Percentiles rank a stretch among this genome's conserved stretches.
Evolutionary conservation across 2,329 filamentous ascomycete genomes (phyloP).

Genomic region (Ascosphaera pollenicola): DNA sequence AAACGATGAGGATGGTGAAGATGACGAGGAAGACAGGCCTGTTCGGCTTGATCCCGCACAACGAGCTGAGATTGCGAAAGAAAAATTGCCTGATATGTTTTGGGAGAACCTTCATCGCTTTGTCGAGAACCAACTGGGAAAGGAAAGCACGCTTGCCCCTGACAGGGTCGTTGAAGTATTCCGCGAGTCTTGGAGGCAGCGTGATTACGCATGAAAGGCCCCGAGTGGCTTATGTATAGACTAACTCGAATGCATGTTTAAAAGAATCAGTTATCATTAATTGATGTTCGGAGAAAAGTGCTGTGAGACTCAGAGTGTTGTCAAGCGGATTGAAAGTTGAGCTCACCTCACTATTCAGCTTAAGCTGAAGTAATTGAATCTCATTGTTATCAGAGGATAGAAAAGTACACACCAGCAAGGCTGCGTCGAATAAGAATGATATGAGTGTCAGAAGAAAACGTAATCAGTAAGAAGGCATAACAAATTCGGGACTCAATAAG

Average conservation of each 20-base stretch:
- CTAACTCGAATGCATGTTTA: too few species aligned
- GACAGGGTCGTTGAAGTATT: neutral
- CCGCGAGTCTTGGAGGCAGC: neutral
- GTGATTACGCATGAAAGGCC: constrained; percentile 1
- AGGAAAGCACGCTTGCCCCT: neutral
- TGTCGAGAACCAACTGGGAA: constrained; percentile 18
- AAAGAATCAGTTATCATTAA: too few species aligned
- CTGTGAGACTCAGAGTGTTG: too few species aligned
- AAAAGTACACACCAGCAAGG: too few species aligned
- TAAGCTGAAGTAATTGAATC: constrained; percentile 2
- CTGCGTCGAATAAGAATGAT: too few species aligned
- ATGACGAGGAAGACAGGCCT: constrained; percentile 15
- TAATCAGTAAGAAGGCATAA: constrained; percentile 3
- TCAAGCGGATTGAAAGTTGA: too few species aligned
- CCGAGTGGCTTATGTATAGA: too few species aligned
- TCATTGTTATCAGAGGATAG: constrained; percentile 1
- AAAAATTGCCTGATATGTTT: constrained; percentile 43
- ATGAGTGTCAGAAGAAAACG: too few species aligned
- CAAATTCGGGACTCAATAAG: constrained; percentile 8
- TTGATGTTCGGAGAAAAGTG: too few species aligned
- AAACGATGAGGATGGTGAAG: constrained; percentile 13
- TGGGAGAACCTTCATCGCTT: constrained; percentile 74
- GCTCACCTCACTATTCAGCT: too few species aligned
- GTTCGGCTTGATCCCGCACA: constrained; percentile 12
- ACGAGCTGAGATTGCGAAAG: constrained; percentile 6